phyloP scores from a whole-genome alignment of 805 yeast species.

The Wickerhamomyces sydowiorum region DNA sequence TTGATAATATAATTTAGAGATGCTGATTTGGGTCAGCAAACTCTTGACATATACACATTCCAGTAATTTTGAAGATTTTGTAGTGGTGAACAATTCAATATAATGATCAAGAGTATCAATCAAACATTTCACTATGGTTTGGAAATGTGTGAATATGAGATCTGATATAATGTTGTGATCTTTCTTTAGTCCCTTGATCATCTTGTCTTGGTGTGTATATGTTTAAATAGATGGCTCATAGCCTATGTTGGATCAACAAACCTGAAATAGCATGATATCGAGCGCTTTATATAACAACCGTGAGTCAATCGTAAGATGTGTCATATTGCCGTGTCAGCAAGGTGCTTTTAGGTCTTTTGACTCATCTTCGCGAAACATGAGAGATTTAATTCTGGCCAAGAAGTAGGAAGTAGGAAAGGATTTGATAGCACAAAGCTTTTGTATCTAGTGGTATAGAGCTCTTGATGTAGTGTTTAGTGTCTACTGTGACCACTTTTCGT shows the following conservation, averaged over 20 bases:
- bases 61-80: background rate
- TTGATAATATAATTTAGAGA: background rate
- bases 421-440: too few species aligned
- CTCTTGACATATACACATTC: slow-evolving; percentile 1
- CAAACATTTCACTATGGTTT: background rate
- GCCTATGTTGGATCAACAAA: background rate
- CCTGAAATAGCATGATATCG: too few species aligned
- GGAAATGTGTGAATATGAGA: slow-evolving; percentile 1
- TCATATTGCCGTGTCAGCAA: too few species aligned
- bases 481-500: too few species aligned
- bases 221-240: background rate
- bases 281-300: too few species aligned
- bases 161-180: slow-evolving; percentile 1
- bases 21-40: background rate
- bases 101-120: background rate
- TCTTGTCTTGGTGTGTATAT: background rate
- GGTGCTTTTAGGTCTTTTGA: too few species aligned
- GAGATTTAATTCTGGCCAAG: too few species aligned
- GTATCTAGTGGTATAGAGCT: too few species aligned
- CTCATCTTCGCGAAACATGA: too few species aligned
- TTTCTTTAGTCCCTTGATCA: slow-evolving; percentile 2
- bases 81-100: background rate
- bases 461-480: too few species aligned
- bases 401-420: too few species aligned
- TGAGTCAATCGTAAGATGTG: too few species aligned